phyloP scores from a whole-genome alignment of 495 filamentous ascomycete species.

The Staphylotrichum longicolle region DNA sequence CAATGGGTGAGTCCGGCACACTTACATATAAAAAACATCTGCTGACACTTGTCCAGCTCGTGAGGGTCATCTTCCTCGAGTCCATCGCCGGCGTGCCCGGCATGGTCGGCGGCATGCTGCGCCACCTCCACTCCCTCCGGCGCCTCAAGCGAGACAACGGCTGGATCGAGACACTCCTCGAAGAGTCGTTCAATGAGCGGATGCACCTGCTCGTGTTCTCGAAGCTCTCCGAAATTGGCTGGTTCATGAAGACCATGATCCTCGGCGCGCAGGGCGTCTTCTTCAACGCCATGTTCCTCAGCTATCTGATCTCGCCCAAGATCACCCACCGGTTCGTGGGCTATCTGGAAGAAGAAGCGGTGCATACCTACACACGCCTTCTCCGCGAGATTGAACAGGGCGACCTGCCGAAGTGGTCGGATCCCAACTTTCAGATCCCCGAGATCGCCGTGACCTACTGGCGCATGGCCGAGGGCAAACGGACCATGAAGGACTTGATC shows the following conservation, averaged over 20 bases:
- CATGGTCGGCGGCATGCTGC: slow-evolving; percentile 93
- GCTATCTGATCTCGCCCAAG: slow-evolving; percentile 83
- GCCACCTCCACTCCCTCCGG: slow-evolving; percentile 80
- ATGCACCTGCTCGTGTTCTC: slow-evolving; percentile 97
- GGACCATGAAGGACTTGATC: slow-evolving; percentile 82
- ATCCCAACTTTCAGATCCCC: slow-evolving; percentile 67
- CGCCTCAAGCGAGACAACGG: slow-evolving; percentile 90
- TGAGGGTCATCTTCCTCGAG: slow-evolving; percentile 88
- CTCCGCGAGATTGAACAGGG: slow-evolving; percentile 84
- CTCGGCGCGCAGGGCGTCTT: slow-evolving; percentile 81
- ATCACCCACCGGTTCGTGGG: slow-evolving; percentile 96
- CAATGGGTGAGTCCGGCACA: slow-evolving; percentile 42
- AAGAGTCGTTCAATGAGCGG: slow-evolving; percentile 92
- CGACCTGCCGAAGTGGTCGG: slow-evolving; percentile 73
- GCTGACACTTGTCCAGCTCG: slow-evolving; percentile 47
- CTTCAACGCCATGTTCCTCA: slow-evolving; percentile 89
- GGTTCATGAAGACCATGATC: slow-evolving; percentile 86
- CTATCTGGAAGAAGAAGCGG: slow-evolving; percentile 95
- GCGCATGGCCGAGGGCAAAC: slow-evolving; percentile 81
- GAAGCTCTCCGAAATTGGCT: slow-evolving; percentile 84
- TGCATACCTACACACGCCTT: slow-evolving; percentile 87
- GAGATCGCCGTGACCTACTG: slow-evolving; percentile 89
- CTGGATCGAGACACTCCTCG: slow-evolving; percentile 95
- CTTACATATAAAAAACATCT: too few relatives aligned
- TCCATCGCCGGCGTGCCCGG: slow-evolving; percentile 93